Evolutionary conservation across 495 filamentous ascomycete species (phyloP).

Genomic region (Apiosordaria backusii): DNA sequence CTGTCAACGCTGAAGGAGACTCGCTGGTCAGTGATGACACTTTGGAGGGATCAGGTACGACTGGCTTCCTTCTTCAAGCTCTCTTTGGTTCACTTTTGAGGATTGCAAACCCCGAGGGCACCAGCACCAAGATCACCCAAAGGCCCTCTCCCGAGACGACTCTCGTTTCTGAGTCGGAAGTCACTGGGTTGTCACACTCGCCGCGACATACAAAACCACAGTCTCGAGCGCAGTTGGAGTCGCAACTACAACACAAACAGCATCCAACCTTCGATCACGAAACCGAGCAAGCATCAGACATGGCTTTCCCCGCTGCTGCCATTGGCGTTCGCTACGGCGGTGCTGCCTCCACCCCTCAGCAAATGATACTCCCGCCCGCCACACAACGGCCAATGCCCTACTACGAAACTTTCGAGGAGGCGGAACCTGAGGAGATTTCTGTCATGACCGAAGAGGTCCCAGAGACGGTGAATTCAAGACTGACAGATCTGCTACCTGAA

Average conservation of each 20-base stretch:
- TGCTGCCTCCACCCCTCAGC: slow-evolving; percentile 11
- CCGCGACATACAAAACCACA: not conserved
- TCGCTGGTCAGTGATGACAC: slow-evolving; percentile 84
- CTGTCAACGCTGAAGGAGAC: slow-evolving; percentile 91
- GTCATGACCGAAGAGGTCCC: slow-evolving; percentile 28
- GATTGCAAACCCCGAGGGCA: slow-evolving; percentile 43
- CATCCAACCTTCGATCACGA: slow-evolving; percentile 12
- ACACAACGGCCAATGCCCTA: not conserved
- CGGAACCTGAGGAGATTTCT: slow-evolving; percentile 25
- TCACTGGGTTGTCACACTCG: not conserved
- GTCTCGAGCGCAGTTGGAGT: not conserved
- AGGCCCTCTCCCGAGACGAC: not conserved
- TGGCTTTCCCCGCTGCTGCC: slow-evolving; percentile 16
- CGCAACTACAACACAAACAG: not conserved
- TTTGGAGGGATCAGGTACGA: slow-evolving; percentile 91
- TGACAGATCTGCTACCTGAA: slow-evolving; percentile 55
- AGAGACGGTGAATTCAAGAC: slow-evolving; percentile 41
- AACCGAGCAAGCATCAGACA: slow-evolving; percentile 13
- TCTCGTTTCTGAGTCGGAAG: not conserved
- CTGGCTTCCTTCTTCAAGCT: slow-evolving; percentile 65
- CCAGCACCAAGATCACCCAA: slow-evolving; percentile 9
- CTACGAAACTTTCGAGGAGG: slow-evolving; percentile 13
- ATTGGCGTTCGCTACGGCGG: slow-evolving; percentile 14
- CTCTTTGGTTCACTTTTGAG: slow-evolving; percentile 65
- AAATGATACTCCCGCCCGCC: not conserved